Evolutionary conservation across 257 asterid species (phyloP).

Genomic region (Solanum chilense): DNA sequence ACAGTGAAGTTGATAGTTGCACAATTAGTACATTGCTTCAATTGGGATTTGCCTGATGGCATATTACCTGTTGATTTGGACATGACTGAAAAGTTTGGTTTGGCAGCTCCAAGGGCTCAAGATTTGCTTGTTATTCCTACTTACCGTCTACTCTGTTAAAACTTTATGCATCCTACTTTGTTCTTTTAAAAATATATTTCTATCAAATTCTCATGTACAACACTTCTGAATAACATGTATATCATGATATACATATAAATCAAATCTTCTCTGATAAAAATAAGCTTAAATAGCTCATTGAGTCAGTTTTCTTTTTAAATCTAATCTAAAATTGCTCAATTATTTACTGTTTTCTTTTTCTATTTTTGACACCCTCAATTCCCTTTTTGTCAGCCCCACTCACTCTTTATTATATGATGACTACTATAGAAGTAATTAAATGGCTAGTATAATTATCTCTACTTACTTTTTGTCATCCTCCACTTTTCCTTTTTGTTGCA

Average conservation of each 20-base stretch:
- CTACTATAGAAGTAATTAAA: background rate
- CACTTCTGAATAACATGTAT: background rate
- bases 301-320: background rate
- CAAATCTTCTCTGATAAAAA: background rate
- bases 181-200: no score
- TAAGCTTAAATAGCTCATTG: background rate
- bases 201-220: no score
- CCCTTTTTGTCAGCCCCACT: background rate
- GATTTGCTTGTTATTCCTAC: background rate
- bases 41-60: conserved; percentile 1
- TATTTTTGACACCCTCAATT: background rate
- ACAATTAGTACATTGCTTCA: conserved; percentile 3
- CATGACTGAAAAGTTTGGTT: conserved; percentile 3
- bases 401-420: background rate
- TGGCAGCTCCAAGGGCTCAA: conserved; percentile 1
- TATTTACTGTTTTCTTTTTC: background rate
- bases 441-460: no score
- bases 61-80: background rate
- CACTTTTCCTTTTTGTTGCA: no score
- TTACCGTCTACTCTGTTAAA: background rate
- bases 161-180: background rate
- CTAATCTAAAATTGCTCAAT: no score
- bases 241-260: background rate
- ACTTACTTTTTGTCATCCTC: background rate
- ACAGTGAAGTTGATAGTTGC: background rate